These are phyloP conservation scores for Mycena maculata DNA, from an alignment of 768 basidiomycete species.

Conservation along the genomic window DNA sequence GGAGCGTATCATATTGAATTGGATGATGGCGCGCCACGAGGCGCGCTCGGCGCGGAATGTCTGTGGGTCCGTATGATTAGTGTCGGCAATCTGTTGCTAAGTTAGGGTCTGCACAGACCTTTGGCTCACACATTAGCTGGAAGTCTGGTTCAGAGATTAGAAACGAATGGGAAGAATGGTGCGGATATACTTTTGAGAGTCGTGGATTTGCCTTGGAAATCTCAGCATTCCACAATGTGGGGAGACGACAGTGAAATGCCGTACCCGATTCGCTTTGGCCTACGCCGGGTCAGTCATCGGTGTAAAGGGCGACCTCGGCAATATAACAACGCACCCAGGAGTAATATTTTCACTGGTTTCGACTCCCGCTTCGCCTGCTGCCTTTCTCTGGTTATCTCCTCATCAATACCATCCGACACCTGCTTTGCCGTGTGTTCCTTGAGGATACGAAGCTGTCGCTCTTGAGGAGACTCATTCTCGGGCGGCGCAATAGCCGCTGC, in stretches of 20 bases:
- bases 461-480: constrained; percentile 58
- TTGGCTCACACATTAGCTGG: constrained; percentile 71
- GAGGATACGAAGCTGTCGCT: constrained; percentile 57
- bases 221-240: neutral
- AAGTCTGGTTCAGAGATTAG: too few species aligned
- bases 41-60: constrained; percentile 72
- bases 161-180: constrained; percentile 10
- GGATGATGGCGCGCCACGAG: constrained; percentile 76
- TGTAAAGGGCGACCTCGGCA: neutral
- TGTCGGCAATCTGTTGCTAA: neutral
- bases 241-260: neutral
- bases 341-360: constrained; percentile 65
- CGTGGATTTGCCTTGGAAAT: constrained; percentile 75
- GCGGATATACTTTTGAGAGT: constrained; percentile 78
- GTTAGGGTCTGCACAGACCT: constrained; percentile 52
- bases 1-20: constrained; percentile 77
- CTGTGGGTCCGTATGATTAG: constrained; percentile 38
- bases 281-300: constrained; percentile 41
- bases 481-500: constrained; percentile 65
- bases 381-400: constrained; percentile 67
- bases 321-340: constrained; percentile 60
- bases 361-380: constrained; percentile 61
- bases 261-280: constrained; percentile 87
- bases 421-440: constrained; percentile 66
- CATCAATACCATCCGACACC: constrained; percentile 74